A percentile compares a stretch with the other conserved stretches of the same genome.
Conservation (phyloP, 208 protist genomes). For the Crithidia acanthocephali region DNA sequence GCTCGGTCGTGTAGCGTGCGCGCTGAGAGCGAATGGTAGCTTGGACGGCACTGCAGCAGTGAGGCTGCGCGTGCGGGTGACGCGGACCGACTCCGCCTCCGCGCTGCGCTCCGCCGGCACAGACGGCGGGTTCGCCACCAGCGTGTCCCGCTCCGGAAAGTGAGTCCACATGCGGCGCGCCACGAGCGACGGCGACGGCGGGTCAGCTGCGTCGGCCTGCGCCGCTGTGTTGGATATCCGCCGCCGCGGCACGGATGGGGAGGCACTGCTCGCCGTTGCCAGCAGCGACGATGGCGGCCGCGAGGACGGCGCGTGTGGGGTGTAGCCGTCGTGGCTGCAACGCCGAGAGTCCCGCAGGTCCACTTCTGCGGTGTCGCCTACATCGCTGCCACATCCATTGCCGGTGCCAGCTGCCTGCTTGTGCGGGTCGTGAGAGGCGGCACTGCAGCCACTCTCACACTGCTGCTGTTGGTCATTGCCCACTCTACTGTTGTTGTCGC, state of each 20-base stretch:
- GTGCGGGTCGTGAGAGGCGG: no score
- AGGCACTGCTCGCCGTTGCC: neutral
- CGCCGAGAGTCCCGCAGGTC: neutral
- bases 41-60: neutral
- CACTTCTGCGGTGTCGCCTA: neutral
- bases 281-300: neutral
- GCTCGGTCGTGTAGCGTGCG: neutral
- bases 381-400: neutral
- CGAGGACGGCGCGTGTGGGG: conserved; percentile 1
- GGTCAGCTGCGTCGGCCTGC: neutral
- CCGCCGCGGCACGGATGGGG: neutral
- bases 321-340: neutral
- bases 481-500: no score
- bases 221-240: neutral
- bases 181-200: neutral
- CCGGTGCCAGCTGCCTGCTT: no score
- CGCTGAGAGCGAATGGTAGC: neutral
- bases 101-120: neutral
- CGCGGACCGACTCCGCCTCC: neutral
- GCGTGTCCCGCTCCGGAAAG: conserved; percentile 1
- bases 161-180: conserved; percentile 15
- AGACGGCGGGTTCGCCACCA: neutral
- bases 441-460: no score
- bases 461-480: no score
- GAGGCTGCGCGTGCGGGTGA: neutral